phyloP scores from a whole-genome alignment of 2,329 filamentous ascomycete species.

The Diaporthe vexans region DNA sequence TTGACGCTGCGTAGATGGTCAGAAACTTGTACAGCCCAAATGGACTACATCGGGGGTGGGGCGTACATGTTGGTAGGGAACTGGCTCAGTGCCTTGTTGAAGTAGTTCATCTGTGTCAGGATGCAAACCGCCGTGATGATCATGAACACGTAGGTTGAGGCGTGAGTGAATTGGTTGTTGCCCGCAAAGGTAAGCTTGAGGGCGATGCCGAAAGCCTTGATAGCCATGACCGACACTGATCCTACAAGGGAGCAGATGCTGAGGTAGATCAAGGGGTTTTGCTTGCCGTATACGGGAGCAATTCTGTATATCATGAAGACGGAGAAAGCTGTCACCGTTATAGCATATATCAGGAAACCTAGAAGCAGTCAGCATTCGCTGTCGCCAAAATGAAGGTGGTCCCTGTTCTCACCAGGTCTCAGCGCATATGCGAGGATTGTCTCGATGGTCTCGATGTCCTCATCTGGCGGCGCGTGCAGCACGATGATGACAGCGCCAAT shows the following conservation, averaged over 20 bases:
- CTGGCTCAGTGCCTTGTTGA: constrained; percentile 97
- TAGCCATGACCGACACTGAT: constrained; percentile 98
- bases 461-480: constrained; percentile 93
- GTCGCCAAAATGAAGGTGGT: not conserved
- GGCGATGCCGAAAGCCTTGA: constrained; percentile 98
- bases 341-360: constrained; percentile 93
- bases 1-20: constrained; percentile 77
- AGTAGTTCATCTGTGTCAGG: constrained; percentile 99
- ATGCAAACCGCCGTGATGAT: constrained; percentile 95
- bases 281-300: constrained; percentile 90
- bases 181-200: constrained; percentile 94
- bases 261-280: constrained; percentile 95
- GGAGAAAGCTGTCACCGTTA: constrained; percentile 85
- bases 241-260: constrained; percentile 98
- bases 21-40: constrained; percentile 41
- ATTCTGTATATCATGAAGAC: constrained; percentile 97
- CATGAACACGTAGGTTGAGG: constrained; percentile 97
- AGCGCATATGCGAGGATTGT: constrained; percentile 92
- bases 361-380: constrained; percentile 43
- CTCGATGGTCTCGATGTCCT: constrained; percentile 91
- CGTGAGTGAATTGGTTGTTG: constrained; percentile 94
- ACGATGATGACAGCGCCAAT: constrained; percentile 98
- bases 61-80: constrained; percentile 97
- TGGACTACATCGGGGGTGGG: not conserved
- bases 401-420: constrained; percentile 78